Evolutionary conservation across 805 yeast species (phyloP).

Genomic region (Zygosaccharomyces kombuchaensis): DNA sequence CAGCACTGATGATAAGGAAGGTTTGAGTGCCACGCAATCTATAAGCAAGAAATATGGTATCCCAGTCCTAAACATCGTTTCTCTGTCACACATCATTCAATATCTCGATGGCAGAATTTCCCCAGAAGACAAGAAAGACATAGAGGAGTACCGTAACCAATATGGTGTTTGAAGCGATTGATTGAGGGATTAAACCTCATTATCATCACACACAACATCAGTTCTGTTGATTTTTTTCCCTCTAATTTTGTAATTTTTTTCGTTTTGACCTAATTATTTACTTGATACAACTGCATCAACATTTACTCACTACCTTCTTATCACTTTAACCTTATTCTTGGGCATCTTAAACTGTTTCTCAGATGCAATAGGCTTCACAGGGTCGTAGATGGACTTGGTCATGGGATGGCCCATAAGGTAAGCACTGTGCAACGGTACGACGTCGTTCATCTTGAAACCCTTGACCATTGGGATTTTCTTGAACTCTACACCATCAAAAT

Average conservation of each 20-base stretch:
- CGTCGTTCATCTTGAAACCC: conserved; percentile 79
- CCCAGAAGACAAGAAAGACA: conserved; percentile 51
- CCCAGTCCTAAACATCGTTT: conserved; percentile 80
- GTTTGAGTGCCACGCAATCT: conserved; percentile 72
- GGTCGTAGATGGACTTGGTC: conserved; percentile 63
- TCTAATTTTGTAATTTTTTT: conserved; percentile 4
- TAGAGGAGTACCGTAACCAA: conserved; percentile 51
- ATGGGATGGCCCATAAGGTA: conserved; percentile 80
- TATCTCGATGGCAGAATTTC: conserved; percentile 55
- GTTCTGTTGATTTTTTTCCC: not conserved
- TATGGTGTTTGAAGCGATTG: conserved; percentile 32
- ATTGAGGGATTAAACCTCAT: not conserved
- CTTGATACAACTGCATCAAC: conserved; percentile 13
- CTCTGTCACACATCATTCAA: conserved; percentile 66
- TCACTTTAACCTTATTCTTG: conserved; percentile 32
- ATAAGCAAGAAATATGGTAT: conserved; percentile 68
- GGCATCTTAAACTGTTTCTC: conserved; percentile 31
- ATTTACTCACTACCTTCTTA: conserved; percentile 27
- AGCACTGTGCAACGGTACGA: conserved; percentile 84
- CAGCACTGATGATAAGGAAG: conserved; percentile 43
- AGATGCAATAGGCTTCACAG: conserved; percentile 43
- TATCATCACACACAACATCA: not conserved
- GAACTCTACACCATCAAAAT: conserved; percentile 51
- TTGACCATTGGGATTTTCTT: conserved; percentile 69
- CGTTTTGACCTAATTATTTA: conserved; percentile 11